Base-by-base conservation (phyloP, 306 rosid species). In the Abrus pulchellus region DNA sequence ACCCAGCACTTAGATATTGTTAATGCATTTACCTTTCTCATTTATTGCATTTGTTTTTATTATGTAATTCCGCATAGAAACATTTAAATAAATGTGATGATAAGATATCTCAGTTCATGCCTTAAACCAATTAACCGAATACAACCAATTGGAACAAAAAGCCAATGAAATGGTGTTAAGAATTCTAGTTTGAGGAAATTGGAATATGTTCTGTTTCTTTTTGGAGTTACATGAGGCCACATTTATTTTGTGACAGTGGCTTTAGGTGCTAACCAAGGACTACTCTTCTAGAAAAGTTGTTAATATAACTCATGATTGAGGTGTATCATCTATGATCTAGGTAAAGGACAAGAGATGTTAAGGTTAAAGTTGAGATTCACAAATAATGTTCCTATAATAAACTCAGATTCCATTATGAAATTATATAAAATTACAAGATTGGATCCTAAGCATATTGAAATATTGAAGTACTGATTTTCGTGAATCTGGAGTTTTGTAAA, bases 181-280 rank as follows among this genome's bases (percentile, higher is more conserved):
- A 45, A 76, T 60, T 54, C 50, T 68, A 44, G 62, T 74, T 74
- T 11, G 53, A 36, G 55, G 11, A 80, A 65, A 67, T 20, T 50
- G 49, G 84, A 62, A 75, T 80, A 52, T 84, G 85, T 71, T 80
- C 61, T 63, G 75, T 80, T 84, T 65, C 71, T 10, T 30, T 20
- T 54, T 76, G 63, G 49, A 72, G 57, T 65, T 72, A 27, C 78
- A 60, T 56, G 48, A 75, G 81, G 71, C 75, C 80, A 77, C 9
- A 68, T 72, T 62, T 43, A 49, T 10, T 66, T 81, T 67, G 12
- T 72, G 41, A 20, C 30, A 65, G 64, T 78, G 79, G 74, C 82
- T 62, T 74, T 85, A 68, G 68, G 75, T 78, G 67, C 62, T 36
- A 61, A 82, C 79, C 80, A 78, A 74, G 68, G 72, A 66, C 38